Evolutionary conservation across 106 monocot species (phyloP).

Genomic region (Dioscorea dumetorum): DNA sequence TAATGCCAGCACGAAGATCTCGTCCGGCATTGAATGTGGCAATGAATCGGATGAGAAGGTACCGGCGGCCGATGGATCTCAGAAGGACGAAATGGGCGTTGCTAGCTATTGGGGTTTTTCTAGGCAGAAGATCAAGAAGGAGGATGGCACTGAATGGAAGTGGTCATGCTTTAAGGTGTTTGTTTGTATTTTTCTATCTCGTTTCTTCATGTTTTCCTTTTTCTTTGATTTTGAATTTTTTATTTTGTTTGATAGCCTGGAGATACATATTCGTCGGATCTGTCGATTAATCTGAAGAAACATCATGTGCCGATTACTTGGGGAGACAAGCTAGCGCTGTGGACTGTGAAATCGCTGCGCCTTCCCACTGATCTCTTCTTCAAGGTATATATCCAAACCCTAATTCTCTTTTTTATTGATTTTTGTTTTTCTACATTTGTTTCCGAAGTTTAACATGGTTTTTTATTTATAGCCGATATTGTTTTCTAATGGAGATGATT

Average conservation of each 20-base stretch:
- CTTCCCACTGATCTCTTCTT: constrained; percentile 64
- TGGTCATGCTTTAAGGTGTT: constrained; percentile 73
- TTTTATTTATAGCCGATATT: no score
- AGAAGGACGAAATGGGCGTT: constrained; percentile 22
- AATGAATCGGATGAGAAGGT: constrained; percentile 17
- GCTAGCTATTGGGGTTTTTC: constrained; percentile 68
- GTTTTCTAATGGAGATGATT: no score
- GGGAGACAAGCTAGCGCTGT: constrained; percentile 46
- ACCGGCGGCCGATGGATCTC: neutral
- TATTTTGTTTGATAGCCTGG: constrained; percentile 21
- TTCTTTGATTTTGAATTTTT: neutral
- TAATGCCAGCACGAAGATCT: neutral
- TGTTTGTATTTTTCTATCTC: neutral
- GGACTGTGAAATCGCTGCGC: constrained; percentile 55
- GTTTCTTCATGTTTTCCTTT: neutral
- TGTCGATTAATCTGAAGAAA: constrained; percentile 44
- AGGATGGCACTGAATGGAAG: constrained; percentile 73
- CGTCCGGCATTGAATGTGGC: neutral
- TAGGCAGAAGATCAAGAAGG: constrained; percentile 34
- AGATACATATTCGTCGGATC: constrained; percentile 45
- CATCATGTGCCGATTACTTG: constrained; percentile 52
- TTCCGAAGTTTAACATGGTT: no score
- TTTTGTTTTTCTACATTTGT: no score
- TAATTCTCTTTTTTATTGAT: neutral
- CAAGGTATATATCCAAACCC: constrained; percentile 33